phyloP scores from a whole-genome alignment of 441 rosid species.

The Arabidopsis lyrata region DNA sequence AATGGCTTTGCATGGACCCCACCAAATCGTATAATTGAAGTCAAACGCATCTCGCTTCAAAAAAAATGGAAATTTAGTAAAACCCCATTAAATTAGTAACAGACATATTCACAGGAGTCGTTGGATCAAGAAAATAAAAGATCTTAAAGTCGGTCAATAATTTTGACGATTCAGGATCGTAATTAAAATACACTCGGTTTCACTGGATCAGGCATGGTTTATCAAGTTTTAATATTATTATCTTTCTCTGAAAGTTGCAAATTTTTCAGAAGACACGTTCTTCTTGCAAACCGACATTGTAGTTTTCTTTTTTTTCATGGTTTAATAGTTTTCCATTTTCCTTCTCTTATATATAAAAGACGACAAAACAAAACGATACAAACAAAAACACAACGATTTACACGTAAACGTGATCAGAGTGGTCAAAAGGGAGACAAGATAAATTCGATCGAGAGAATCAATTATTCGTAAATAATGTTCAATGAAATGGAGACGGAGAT shows the following conservation, averaged over 20 bases:
- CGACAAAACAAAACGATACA: constrained; percentile 19
- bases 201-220: constrained; percentile 14
- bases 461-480: constrained; percentile 14
- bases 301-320: constrained; percentile 22
- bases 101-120: constrained; percentile 14
- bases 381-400: neutral
- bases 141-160: constrained; percentile 17
- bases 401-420: constrained; percentile 35
- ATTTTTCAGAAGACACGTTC: constrained; percentile 36
- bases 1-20: constrained; percentile 35
- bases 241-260: constrained; percentile 14
- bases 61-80: constrained; percentile 5
- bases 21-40: constrained; percentile 33
- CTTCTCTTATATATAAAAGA: constrained; percentile 1
- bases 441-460: constrained; percentile 6
- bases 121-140: constrained; percentile 16
- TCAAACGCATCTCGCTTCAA: constrained; percentile 31
- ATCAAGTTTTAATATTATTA: constrained; percentile 21
- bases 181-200: constrained; percentile 2
- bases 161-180: constrained; percentile 15
- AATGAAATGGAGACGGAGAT: constrained; percentile 34
- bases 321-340: constrained; percentile 9
- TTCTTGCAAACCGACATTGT: constrained; percentile 46
- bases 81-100: constrained; percentile 38
- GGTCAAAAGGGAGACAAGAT: constrained; percentile 24